Conservation (phyloP, 179 eudicot species). For the Gypsophila paniculata region DNA sequence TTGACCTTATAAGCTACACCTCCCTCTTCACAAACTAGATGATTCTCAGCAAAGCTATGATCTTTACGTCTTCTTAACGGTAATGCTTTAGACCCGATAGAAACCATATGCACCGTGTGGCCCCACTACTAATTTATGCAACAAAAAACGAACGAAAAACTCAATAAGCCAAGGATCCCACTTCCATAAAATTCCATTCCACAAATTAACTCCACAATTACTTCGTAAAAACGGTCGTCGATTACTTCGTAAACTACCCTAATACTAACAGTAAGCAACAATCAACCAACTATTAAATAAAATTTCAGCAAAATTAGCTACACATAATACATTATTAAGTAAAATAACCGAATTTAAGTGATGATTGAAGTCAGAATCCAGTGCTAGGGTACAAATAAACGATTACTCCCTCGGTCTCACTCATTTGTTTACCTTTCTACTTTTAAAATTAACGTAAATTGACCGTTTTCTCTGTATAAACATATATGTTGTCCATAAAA, state of each 20-base stretch:
- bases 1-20: constrained; percentile 28
- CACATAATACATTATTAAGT: neutral
- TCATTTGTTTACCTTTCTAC: too few species aligned
- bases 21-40: constrained; percentile 33
- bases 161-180: neutral
- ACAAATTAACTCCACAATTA: too few species aligned
- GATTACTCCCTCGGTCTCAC: neutral
- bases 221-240: too few species aligned
- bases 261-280: too few species aligned
- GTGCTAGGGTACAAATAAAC: neutral
- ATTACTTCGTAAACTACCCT: too few species aligned
- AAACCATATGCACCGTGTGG: constrained; percentile 36
- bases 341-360: neutral
- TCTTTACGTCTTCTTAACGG: constrained; percentile 38
- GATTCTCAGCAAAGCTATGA: constrained; percentile 26
- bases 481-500: too few species aligned
- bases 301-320: too few species aligned
- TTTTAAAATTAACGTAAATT: too few species aligned
- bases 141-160: neutral
- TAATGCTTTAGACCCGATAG: constrained; percentile 51
- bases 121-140: constrained; percentile 16
- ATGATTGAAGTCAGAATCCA: neutral
- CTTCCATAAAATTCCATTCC: neutral
- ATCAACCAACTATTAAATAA: too few species aligned
- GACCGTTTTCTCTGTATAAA: too few species aligned